Conservation (phyloP, 768 basidiomycete genomes). For the Lyophyllum decastes region DNA sequence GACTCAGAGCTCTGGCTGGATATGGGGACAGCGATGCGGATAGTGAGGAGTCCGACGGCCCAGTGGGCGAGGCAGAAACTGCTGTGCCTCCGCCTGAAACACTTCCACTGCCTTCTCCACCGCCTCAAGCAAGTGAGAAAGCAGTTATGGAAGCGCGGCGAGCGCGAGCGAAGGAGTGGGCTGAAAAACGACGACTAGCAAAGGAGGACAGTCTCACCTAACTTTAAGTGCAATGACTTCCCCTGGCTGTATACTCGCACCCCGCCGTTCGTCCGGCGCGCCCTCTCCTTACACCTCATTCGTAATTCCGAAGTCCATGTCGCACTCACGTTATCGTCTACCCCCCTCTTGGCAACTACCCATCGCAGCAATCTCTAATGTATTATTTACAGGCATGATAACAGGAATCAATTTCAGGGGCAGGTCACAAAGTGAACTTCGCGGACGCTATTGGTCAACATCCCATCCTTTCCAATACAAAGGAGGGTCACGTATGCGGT, state of each 20-base stretch:
- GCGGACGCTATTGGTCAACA: too few relatives aligned
- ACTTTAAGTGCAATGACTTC: background rate
- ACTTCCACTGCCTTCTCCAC: background rate
- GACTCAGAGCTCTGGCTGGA: slow-evolving; percentile 55
- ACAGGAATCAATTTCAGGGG: too few relatives aligned
- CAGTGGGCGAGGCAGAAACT: slow-evolving; percentile 16
- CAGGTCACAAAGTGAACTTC: too few relatives aligned
- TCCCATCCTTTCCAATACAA: too few relatives aligned
- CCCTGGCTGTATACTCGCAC: background rate
- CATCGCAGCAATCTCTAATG: too few relatives aligned
- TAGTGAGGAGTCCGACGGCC: slow-evolving; percentile 31
- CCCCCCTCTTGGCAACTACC: too few relatives aligned
- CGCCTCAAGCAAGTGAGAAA: slow-evolving; percentile 10
- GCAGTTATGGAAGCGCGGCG: slow-evolving; percentile 50
- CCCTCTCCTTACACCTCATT: too few relatives aligned
- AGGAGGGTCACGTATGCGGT: too few relatives aligned
- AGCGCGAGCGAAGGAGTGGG: slow-evolving; percentile 59
- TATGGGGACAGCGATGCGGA: slow-evolving; percentile 60
- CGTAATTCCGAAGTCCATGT: too few relatives aligned
- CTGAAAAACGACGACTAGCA: slow-evolving; percentile 44
- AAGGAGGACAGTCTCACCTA: slow-evolving; percentile 1
- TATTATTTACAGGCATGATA: too few relatives aligned
- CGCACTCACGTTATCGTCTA: too few relatives aligned
- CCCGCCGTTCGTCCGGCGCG: too few relatives aligned
- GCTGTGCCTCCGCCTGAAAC: background rate